Conservation (phyloP, 169 alveolate genomes). For the Condylostoma magnum region DNA sequence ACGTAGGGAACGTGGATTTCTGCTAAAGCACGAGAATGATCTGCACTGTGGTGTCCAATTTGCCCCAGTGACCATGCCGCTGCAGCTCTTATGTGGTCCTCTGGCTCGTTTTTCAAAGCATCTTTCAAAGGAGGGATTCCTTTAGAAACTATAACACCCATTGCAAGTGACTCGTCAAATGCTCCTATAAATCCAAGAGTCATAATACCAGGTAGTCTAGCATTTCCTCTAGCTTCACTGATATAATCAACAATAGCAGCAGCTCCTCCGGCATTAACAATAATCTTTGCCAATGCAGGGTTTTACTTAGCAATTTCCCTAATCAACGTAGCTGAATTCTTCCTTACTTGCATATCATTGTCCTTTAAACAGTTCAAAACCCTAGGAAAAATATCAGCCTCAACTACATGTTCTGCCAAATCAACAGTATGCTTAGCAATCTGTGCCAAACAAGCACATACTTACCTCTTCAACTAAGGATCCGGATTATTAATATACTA, state of each 20-base stretch:
- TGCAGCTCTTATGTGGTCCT: conserved; percentile 91
- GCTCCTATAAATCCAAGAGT: conserved; percentile 92
- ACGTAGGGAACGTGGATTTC: conserved; percentile 88
- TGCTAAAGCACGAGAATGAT: conserved; percentile 92
- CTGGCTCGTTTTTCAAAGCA: conserved; percentile 90
- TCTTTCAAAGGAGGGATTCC: conserved; percentile 91
- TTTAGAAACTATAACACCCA: conserved; percentile 91
- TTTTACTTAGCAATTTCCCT: conserved; percentile 91
- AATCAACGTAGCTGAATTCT: conserved; percentile 92
- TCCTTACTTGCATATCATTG: conserved; percentile 81
- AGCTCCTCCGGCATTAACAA: conserved; percentile 93
- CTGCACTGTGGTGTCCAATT: conserved; percentile 92
- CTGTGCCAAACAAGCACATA: conserved; percentile 91
- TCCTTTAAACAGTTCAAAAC: conserved; percentile 88
- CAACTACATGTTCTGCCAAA: conserved; percentile 92
- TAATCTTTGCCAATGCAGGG: conserved; percentile 87
- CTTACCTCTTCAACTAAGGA: conserved; percentile 89
- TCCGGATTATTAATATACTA: conserved; percentile 83
- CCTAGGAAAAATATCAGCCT: conserved; percentile 91
- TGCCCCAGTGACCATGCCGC: conserved; percentile 92
- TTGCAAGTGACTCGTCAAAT: conserved; percentile 91
- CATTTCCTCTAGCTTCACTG: conserved; percentile 89
- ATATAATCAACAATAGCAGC: conserved; percentile 88
- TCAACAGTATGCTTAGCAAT: conserved; percentile 93
- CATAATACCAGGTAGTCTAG: conserved; percentile 93